phyloP scores from a whole-genome alignment of 192 early-diverging fungal species.

The Endogone sp. region DNA sequence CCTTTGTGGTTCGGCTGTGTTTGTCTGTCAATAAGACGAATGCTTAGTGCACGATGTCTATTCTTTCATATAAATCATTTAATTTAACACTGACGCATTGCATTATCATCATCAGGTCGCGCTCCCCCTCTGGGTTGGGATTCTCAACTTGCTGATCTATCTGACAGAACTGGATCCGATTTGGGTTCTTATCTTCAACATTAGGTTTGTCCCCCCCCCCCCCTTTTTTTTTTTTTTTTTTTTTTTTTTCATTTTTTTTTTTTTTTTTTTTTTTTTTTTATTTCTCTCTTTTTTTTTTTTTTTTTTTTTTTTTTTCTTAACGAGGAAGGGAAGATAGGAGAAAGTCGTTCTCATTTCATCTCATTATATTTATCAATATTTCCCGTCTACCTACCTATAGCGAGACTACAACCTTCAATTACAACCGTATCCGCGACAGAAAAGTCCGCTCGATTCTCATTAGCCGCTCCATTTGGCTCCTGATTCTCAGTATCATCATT shows the following conservation, averaged over 20 bases:
- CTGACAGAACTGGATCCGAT: conserved; percentile 34
- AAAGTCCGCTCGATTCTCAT: conserved; percentile 24
- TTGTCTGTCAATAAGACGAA: too few relatives aligned
- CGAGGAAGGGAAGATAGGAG: too few relatives aligned
- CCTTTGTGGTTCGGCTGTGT: too few relatives aligned
- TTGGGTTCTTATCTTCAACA: conserved; percentile 34
- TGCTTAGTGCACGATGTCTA: too few relatives aligned
- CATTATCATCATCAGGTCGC: conserved; percentile 9
- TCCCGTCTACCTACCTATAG: neutral
- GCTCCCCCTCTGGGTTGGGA: conserved; percentile 33
- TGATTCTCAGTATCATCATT: conserved; percentile 10
- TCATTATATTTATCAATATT: neutral
- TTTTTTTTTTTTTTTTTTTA: neutral
- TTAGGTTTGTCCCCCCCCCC: conserved; percentile 17
- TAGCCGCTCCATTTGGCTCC: conserved; percentile 27
- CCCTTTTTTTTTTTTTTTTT: neutral
- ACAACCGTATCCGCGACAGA: conserved; percentile 28
- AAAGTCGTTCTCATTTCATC: neutral
- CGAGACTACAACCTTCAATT: conserved; percentile 31
- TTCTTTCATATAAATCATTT: neutral
- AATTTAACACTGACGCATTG: neutral
- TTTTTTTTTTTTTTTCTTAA: neutral
- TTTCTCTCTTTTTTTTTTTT: neutral
- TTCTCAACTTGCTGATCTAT: conserved; percentile 32
- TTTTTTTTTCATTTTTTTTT: neutral